Evolutionary conservation across 2,329 filamentous ascomycete genomes (phyloP), one percentile per base, ranked within the genome.

Genomic region (Colletotrichum aenigma): DNA sequence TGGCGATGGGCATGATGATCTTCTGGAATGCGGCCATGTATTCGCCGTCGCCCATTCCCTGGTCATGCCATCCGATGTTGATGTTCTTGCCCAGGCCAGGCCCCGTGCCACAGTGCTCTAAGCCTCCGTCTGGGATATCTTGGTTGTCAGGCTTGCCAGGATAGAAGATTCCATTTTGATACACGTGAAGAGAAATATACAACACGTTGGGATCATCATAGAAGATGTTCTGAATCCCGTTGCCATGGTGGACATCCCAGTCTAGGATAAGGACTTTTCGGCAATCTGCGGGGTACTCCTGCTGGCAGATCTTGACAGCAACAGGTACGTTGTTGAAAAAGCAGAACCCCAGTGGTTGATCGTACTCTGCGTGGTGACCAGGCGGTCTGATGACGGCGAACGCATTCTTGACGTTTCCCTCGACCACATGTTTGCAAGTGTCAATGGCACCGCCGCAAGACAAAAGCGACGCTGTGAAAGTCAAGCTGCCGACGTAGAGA

Each of bases 291-390:
- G 94, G 94, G 79, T 94, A 97, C 75, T 96, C 93, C 69, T 90
- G 87, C 82, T 98, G 96, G 82, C 96, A 98, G 15, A 96, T 94
- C 75, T 92, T 94, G n/a, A 96, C 93, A 2, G 96, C 96, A 74
- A 99, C 94, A 24, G 95, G 96, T 4, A 98, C 97, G 81, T 99
- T 99, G 86, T 99, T 98, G 87, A 98, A 98, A 75, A 98, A 91
- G 83, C 97, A 99, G 82, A 99, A 99, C 0, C 97, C 97, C 90
- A 98, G 97, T 1, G 96, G 91, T 43, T 93, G 89, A 80, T 97
- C 91, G 74, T 92, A 93, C 82, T 99, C 97, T 1, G 97, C 97
- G 84, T 99, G 97, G 81, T 99, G 97, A 0, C 97, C 97, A 0
- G 97, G 97, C 3, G 97, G 97, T 16, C 97, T 92, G 80, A 99